Evolutionary conservation across 108 stramenopile genomes (phyloP).

Genomic region (Cafeteria roenbergensis): DNA sequence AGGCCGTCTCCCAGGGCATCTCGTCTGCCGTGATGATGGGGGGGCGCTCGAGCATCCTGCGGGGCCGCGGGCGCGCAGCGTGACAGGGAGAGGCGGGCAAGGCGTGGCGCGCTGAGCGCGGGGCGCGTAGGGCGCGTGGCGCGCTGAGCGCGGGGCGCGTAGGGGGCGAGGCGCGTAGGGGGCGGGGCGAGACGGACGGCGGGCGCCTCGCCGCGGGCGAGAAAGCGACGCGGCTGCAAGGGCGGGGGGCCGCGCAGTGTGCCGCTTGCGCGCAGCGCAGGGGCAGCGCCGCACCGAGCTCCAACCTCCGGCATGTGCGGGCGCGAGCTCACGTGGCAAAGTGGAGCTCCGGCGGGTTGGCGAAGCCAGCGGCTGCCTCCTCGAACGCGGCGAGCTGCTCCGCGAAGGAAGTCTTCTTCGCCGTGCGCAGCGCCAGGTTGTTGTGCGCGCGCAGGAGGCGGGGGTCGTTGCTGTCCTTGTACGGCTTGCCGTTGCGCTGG

Average conservation of each 20-base stretch:
- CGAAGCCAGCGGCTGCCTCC: not conserved
- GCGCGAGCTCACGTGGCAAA: not conserved
- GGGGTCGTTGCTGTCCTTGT: conserved; percentile 7
- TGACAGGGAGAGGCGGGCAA: no score
- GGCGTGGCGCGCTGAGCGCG: no score
- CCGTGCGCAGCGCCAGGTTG: not conserved
- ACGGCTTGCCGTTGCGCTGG: no score
- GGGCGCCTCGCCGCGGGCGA: no score
- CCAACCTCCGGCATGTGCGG: not conserved
- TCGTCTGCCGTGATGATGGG: no score
- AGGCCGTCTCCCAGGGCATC: no score
- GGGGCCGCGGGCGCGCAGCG: no score
- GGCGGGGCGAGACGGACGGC: no score
- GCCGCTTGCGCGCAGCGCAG: not conserved
- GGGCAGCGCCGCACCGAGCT: not conserved
- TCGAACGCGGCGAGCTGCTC: not conserved
- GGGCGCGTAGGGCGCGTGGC: no score
- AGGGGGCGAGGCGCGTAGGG: no score
- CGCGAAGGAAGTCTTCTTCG: not conserved
- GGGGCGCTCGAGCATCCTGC: no score
- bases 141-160: no score
- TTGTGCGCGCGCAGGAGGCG: not conserved
- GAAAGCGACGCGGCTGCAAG: not conserved
- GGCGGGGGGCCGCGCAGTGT: not conserved
- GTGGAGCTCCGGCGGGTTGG: not conserved